Evolutionary conservation across 208 protist species (phyloP), one percentile per base, ranked within the genome.

Genomic region (Sergeia podlipaevii): DNA sequence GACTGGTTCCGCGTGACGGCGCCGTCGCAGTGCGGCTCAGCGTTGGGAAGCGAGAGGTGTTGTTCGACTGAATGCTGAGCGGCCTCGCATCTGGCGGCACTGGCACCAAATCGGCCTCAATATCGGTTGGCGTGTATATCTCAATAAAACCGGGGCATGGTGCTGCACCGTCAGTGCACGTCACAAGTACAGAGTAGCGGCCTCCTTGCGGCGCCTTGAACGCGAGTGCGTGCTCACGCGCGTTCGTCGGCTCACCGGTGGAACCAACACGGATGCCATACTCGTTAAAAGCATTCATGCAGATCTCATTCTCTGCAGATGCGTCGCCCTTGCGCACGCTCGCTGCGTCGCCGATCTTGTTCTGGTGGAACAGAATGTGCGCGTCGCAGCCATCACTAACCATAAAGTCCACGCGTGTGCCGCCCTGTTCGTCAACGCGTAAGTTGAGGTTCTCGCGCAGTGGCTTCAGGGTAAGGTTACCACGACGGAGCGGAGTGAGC

Each of bases 311-410:
- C 60, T 80, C 77, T 3, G 64, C 80, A 23, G 83, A 51, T 20
- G 65, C 65, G 60, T 91, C 87, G 42, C 82, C 72, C 39, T 65
- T 62, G 38, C 48, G 47, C 13, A 75, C 48, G 34, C 37, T 69
- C 29, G 47, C 60, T 1, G 64, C 28, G 53, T 83, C 73, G 8
- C 50, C 68, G 7, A 75, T 37, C 59, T 81, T 84, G 30, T 56
- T 76, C 60, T 94, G 86, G 23, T 74, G 74, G 7, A 91, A 46
- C 28, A 94, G 60, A 33, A 91, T 71, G 71, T 94, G 87, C 39
- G 89, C 80, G 58, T 94, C 80, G 58, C 80, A 82, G 2, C 75
- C 34, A 18, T 84, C 73, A 46, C 64, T 79, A 13, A 89, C 56
- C 59, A 76, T 69, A 54, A 94, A 88, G 60, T 89, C 77, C 17